Conservation (phyloP, 2,329 filamentous ascomycete genomes). For the Fusarium annulatum region DNA sequence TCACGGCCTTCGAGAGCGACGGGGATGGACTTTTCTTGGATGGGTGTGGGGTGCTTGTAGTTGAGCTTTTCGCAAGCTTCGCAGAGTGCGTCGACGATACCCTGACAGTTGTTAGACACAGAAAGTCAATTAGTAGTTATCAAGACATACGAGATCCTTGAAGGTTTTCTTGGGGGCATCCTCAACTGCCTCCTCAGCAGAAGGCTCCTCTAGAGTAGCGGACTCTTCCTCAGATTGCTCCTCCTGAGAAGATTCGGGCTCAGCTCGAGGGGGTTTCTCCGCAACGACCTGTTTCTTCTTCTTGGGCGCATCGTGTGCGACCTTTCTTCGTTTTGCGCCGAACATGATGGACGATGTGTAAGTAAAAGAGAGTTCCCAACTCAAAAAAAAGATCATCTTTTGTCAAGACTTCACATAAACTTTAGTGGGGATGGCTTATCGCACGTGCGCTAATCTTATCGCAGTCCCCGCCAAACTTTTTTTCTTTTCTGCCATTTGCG, state of each 20-base stretch:
- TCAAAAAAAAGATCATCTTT: conserved; percentile 14
- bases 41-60: conserved; percentile 88
- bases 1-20: conserved; percentile 82
- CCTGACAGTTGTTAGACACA: conserved; percentile 57
- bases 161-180: conserved; percentile 72
- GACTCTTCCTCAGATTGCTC: conserved; percentile 49
- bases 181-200: conserved; percentile 46
- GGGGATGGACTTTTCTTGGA: conserved; percentile 88
- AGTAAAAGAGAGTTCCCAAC: not conserved
- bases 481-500: conserved; percentile 48
- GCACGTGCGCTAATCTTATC: conserved; percentile 51
- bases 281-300: conserved; percentile 31
- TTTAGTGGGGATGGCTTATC: conserved; percentile 50
- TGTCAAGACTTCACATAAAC: conserved; percentile 34
- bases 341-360: conserved; percentile 47
- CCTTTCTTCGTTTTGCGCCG: conserved; percentile 56
- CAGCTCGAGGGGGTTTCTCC: conserved; percentile 20
- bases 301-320: conserved; percentile 46
- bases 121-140: not conserved
- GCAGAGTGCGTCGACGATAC: conserved; percentile 86
- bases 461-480: conserved; percentile 47
- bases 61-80: conserved; percentile 86
- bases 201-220: conserved; percentile 49
- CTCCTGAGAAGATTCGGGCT: conserved; percentile 31
- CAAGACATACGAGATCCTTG: conserved; percentile 65